phyloP scores from a whole-genome alignment of 1,284 basidiomycete species.

The Trametes polyzona region DNA sequence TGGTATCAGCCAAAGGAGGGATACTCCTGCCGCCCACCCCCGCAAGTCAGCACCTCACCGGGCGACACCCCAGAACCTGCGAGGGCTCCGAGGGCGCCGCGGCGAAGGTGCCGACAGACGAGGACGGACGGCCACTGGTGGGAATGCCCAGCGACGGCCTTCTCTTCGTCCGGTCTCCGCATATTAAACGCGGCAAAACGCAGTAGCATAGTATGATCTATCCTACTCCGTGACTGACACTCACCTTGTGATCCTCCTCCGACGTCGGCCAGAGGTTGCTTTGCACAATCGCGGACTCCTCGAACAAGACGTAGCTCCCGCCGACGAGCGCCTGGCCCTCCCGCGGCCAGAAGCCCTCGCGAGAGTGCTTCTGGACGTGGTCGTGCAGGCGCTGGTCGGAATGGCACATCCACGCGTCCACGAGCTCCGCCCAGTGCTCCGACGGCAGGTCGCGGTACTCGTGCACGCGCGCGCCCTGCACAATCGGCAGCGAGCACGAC shows the following conservation, averaged over 20 bases:
- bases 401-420: constrained; percentile 99
- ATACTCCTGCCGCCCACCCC: constrained; percentile 40
- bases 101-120: constrained; percentile 28
- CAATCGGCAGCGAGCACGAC: constrained; percentile 76
- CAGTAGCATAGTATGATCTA: too few relatives aligned
- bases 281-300: constrained; percentile 57
- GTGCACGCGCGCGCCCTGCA: constrained; percentile 51
- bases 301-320: constrained; percentile 83
- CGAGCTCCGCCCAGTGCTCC: constrained; percentile 95
- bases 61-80: constrained; percentile 49
- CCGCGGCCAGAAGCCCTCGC: constrained; percentile 81
- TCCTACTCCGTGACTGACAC: too few relatives aligned
- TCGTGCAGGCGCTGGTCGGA: constrained; percentile 82
- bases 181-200: too few relatives aligned
- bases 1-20: constrained; percentile 84
- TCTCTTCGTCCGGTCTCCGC: constrained; percentile 91
- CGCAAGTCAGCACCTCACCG: constrained; percentile 33
- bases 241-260: constrained; percentile 52
- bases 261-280: constrained; percentile 57
- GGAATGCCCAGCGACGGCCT: constrained; percentile 76
- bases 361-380: constrained; percentile 65
- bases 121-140: constrained; percentile 64
- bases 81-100: constrained; percentile 48
- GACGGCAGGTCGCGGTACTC: constrained; percentile 87
- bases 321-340: constrained; percentile 78